phyloP scores from a whole-genome alignment of 2,329 filamentous ascomycete genomes.

The Sporothrix mexicana region DNA sequence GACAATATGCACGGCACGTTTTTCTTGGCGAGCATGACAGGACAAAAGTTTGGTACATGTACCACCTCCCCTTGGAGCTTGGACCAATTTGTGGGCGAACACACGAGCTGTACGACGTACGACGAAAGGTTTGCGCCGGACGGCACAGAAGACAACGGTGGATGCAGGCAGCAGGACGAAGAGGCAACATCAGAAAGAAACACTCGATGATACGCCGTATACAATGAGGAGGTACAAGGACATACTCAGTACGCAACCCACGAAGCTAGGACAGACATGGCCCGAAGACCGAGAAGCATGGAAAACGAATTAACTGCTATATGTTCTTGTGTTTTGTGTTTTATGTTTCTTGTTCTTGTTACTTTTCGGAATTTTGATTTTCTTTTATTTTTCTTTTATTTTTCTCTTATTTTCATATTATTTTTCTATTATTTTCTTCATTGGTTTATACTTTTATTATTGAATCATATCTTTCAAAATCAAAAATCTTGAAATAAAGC shows the following conservation, averaged over 20 bases:
- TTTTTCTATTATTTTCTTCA: too few species aligned
- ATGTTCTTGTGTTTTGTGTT: too few species aligned
- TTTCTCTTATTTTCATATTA: too few species aligned
- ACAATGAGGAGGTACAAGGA: not conserved
- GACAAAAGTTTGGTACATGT: not conserved
- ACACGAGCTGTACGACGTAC: too few species aligned
- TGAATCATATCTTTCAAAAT: too few species aligned
- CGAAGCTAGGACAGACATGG: not conserved
- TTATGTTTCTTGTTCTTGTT: too few species aligned
- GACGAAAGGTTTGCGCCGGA: not conserved
- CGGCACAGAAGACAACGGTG: conserved; percentile 5
- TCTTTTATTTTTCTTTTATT: too few species aligned
- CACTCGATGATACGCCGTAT: not conserved
- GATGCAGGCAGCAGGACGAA: not conserved
- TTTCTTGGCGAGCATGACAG: not conserved
- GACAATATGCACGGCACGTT: conserved; percentile 4
- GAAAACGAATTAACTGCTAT: not conserved
- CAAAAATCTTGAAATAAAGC: too few species aligned
- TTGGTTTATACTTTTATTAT: too few species aligned
- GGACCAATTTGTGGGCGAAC: too few species aligned
- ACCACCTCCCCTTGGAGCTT: too few species aligned
- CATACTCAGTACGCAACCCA: not conserved
- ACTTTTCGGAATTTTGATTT: too few species aligned
- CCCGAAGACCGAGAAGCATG: conserved; percentile 6
- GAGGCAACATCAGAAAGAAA: not conserved